phyloP scores from a whole-genome alignment of 169 alveolate species.

The Cyclospora cayetanensis region DNA sequence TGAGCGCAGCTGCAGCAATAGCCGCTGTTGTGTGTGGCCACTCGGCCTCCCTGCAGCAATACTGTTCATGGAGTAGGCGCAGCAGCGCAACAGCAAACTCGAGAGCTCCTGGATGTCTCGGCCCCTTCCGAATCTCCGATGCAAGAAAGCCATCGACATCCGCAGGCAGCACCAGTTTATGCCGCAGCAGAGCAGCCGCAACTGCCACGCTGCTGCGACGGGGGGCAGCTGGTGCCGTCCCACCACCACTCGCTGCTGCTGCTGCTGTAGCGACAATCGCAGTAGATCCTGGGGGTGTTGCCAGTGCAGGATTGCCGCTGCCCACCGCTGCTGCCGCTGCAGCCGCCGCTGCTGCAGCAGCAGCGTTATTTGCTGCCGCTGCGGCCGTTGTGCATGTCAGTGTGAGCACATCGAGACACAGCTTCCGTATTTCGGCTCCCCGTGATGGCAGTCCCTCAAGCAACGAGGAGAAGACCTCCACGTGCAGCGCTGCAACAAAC shows the following conservation, averaged over 20 bases:
- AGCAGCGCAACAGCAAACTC: slow-evolving; percentile 30
- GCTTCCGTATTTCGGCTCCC: not conserved
- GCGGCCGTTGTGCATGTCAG: slow-evolving; percentile 37
- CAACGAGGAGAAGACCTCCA: slow-evolving; percentile 14
- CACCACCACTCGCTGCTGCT: slow-evolving; percentile 28
- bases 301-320: not conserved
- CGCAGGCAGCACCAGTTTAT: not conserved
- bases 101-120: not conserved
- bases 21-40: not conserved
- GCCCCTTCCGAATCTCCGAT: not conserved
- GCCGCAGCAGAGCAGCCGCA: slow-evolving; percentile 46
- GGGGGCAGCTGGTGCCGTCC: too few relatives aligned
- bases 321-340: not conserved
- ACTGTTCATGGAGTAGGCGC: slow-evolving; percentile 26
- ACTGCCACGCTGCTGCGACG: slow-evolving; percentile 38
- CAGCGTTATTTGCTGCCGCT: not conserved
- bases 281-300: not conserved
- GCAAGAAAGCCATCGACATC: slow-evolving; percentile 18
- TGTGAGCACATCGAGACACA: slow-evolving; percentile 2
- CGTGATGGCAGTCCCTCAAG: slow-evolving; percentile 16
- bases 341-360: slow-evolving; percentile 4
- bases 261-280: not conserved
- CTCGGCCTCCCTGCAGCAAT: slow-evolving; percentile 11
- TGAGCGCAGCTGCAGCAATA: not conserved
- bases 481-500: slow-evolving; percentile 13